Percentiles rank a stretch among this genome's conserved stretches.
Conservation (phyloP, 2,329 filamentous ascomycete genomes). For the Sporothrix phasma region DNA sequence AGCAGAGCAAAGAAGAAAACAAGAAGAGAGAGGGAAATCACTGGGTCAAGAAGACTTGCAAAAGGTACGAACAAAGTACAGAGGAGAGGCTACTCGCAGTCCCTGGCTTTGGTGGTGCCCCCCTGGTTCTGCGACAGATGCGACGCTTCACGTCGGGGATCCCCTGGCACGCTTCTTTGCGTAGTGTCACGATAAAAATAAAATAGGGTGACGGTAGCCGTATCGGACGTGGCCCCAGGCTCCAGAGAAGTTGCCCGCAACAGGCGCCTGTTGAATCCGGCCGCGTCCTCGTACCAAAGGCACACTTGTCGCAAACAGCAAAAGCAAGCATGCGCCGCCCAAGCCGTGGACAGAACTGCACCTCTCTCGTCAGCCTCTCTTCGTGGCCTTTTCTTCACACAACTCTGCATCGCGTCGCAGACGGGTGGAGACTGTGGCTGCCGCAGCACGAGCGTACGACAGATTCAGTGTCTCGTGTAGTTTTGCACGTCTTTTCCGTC, state of each 20-base stretch:
- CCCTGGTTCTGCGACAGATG: slow-evolving; percentile 3
- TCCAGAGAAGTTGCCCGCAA: too few relatives aligned
- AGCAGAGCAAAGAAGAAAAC: neutral
- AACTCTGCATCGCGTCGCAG: neutral
- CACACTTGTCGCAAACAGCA: neutral
- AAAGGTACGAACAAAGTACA: neutral
- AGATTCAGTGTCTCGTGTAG: neutral
- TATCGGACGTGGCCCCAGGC: too few relatives aligned
- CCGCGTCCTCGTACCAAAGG: neutral
- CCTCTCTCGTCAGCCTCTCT: neutral
- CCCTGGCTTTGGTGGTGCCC: neutral
- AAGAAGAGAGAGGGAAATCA: neutral
- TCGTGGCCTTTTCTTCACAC: neutral
- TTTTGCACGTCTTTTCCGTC: neutral
- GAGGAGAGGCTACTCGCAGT: neutral
- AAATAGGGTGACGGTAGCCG: too few relatives aligned
- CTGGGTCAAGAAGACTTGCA: too few relatives aligned
- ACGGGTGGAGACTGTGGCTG: neutral
- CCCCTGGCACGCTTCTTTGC: neutral
- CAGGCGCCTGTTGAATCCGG: too few relatives aligned
- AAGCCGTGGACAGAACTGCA: neutral
- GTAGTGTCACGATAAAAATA: neutral
- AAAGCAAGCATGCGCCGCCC: neutral
- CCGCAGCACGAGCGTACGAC: neutral
- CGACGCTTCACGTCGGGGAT: slow-evolving; percentile 10